Evolutionary conservation across 805 yeast species (phyloP), one percentile per base, ranked within the genome.

Genomic region (Kodamaea kaohsiungensis): DNA sequence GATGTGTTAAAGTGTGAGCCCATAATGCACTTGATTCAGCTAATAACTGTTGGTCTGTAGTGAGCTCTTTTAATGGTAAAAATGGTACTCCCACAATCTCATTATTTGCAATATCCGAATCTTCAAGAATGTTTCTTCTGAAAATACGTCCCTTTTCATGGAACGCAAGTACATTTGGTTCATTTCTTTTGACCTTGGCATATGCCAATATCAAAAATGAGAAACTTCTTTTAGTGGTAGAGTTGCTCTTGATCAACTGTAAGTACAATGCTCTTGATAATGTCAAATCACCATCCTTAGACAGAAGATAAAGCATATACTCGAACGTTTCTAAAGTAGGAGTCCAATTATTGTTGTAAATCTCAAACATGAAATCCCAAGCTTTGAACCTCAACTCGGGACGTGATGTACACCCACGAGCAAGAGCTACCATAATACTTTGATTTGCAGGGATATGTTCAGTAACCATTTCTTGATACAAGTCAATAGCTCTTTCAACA

Each of bases 21-120:
- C 96, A 83, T 5, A 93, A 54, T 0, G 98, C 98, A 55, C 83
- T 78, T 0, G 93, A 83, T 68, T 93, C 98, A 0, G 87, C 85
- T 43, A 88, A 52, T 1, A 89, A 69, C 56, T 84, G 79, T 18
- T 60, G 56, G 3, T 73, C 56, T 2, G 72, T 57, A 1, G 61
- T 60, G 7, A 88, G 64, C 7, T 75, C 73, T 0, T 74, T 60
- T 1, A 83, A 64, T 1, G 97, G 92, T 43, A 93, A 71, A 54
- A 93, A 82, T 2, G 98, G 98, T 2, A 91, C 82, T 12, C 73
- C 62, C 27, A 46, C 47, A 7, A 39, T 40, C 6, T 55, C 55
- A 12, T 53, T 51, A 3, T 50, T 51, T 10, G 45, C 19, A 52
- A 74, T 75, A 54, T 79, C 78, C 10, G 72, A 71, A 57, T 74